A percentile compares a stretch with the other conserved stretches of the same genome.
Conservation (phyloP, 495 filamentous ascomycete species). For the Amphirosellinia nigrospora region DNA sequence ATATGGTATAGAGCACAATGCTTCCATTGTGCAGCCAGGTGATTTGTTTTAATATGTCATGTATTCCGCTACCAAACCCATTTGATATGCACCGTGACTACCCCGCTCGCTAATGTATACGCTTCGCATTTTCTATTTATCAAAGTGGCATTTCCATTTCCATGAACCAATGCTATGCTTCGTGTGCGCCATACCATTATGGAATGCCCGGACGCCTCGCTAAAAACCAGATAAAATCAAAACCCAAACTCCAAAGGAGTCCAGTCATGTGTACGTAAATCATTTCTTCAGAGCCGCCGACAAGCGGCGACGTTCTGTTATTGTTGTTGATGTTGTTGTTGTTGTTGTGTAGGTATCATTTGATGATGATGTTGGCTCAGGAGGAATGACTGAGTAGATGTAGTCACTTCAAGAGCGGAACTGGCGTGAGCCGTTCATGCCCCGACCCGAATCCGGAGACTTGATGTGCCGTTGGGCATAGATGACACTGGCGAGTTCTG, state of each 20-base stretch:
- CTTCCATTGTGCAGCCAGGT: neutral
- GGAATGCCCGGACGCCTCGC: constrained; percentile 5
- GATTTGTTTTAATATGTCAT: neutral
- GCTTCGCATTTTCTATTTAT: neutral
- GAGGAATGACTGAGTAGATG: neutral
- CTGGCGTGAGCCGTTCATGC: constrained; percentile 25
- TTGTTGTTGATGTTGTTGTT: neutral
- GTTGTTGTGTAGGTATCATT: neutral
- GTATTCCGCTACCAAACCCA: neutral
- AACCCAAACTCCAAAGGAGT: neutral
- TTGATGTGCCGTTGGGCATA: constrained; percentile 46
- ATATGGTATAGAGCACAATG: neutral
- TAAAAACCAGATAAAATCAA: constrained; percentile 5
- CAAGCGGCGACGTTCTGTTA: neutral
- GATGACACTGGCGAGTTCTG: constrained; percentile 32
- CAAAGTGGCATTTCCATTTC: neutral
- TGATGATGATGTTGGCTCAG: neutral
- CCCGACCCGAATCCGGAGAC: constrained; percentile 17
- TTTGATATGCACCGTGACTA: neutral
- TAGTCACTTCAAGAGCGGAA: constrained; percentile 28
- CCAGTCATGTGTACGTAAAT: constrained; percentile 15
- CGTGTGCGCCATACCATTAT: constrained; percentile 12
- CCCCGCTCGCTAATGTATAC: neutral
- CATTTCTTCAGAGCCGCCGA: constrained; percentile 8
- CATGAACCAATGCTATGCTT: neutral